phyloP scores from a whole-genome alignment of 306 rosid species.

The Corylus heterophylla region DNA sequence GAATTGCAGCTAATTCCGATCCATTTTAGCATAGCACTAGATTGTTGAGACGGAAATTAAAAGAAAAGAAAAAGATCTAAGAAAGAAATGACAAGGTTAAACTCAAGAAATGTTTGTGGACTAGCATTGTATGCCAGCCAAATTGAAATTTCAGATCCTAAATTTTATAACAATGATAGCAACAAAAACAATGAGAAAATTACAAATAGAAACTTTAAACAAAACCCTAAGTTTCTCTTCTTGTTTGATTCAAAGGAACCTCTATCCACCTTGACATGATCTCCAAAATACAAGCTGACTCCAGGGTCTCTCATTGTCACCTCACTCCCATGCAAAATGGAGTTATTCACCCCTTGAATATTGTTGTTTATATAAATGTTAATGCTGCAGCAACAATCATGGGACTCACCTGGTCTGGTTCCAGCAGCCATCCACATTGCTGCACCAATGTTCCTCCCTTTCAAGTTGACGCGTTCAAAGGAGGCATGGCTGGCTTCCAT shows the following conservation, averaged over 20 bases:
- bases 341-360: slow-evolving; percentile 43
- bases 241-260: neutral
- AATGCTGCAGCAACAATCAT: slow-evolving; percentile 43
- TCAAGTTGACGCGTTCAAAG: slow-evolving; percentile 22
- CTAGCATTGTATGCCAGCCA: neutral
- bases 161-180: slow-evolving; percentile 10
- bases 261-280: slow-evolving; percentile 15
- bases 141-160: neutral
- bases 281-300: slow-evolving; percentile 42
- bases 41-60: too few relatives aligned
- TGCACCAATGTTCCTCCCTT: slow-evolving; percentile 48
- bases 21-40: too few relatives aligned
- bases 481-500: slow-evolving; percentile 8
- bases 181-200: slow-evolving; percentile 7
- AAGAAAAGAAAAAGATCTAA: neutral
- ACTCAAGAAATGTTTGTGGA: neutral
- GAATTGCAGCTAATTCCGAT: too few relatives aligned
- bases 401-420: slow-evolving; percentile 3
- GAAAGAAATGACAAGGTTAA: neutral
- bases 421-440: slow-evolving; percentile 17
- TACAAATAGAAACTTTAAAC: slow-evolving; percentile 7
- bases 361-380: slow-evolving; percentile 58
- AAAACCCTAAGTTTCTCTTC: slow-evolving; percentile 10
- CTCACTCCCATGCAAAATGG: slow-evolving; percentile 36
- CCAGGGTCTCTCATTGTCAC: slow-evolving; percentile 51